phyloP scores from a whole-genome alignment of 345 rosid genomes.

The Eucalyptus regnans region DNA sequence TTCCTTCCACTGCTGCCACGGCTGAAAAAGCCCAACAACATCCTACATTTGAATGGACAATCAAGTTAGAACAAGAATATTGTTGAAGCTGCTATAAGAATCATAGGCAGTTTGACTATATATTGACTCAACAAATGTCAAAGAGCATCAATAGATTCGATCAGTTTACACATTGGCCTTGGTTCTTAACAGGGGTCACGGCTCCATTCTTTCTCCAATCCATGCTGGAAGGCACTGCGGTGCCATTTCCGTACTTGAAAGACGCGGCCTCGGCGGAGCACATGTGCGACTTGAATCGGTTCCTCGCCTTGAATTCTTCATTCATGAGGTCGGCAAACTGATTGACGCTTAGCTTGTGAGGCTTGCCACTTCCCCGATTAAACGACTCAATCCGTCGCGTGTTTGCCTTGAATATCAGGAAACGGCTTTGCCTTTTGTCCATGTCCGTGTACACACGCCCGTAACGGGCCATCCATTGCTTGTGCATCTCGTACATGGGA shows the following conservation, averaged over 20 bases:
- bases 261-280: neutral
- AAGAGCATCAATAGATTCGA: neutral
- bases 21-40: slow-evolving; percentile 19
- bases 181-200: slow-evolving; percentile 28
- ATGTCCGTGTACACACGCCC: slow-evolving; percentile 1
- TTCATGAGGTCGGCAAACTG: slow-evolving; percentile 30
- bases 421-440: slow-evolving; percentile 3
- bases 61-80: neutral
- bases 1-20: slow-evolving; percentile 11
- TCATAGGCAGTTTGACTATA: neutral
- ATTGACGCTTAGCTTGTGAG: slow-evolving; percentile 29
- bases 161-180: slow-evolving; percentile 19
- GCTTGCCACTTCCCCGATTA: slow-evolving; percentile 3
- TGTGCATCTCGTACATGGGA: slow-evolving; percentile 5
- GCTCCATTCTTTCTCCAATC: slow-evolving; percentile 45
- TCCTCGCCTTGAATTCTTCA: slow-evolving; percentile 26
- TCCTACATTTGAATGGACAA: neutral
- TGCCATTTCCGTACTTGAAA: slow-evolving; percentile 18
- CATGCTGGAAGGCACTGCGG: slow-evolving; percentile 9
- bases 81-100: neutral
- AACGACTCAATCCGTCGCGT: slow-evolving; percentile 1
- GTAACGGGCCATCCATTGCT: slow-evolving; percentile 16
- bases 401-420: slow-evolving; percentile 13
- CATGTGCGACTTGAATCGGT: slow-evolving; percentile 14
- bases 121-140: neutral